Base-by-base conservation (phyloP, 768 basidiomycete species). In the Boletus fagicola region DNA sequence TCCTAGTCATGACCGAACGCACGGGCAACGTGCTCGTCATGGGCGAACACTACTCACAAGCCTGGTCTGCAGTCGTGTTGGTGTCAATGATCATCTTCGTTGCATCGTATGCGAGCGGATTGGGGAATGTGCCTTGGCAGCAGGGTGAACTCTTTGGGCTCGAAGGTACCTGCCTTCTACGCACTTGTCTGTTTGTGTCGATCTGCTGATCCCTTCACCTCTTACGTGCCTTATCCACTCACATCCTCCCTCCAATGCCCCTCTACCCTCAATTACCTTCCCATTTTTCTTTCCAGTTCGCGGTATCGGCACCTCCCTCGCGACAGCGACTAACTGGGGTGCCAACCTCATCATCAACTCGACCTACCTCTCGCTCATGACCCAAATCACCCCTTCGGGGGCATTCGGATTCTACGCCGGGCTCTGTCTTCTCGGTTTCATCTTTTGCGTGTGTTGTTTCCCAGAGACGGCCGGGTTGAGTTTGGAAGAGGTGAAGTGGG, bases 101-200 rank as follows among this genome's bases (percentile, higher is more conserved):
- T 22, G 87, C 87, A 1, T 86, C 86, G 11, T 94, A 93, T 65
- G 92, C 89, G 0, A 87, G 82, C 3, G 87, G 90, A 5, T 73
- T 91, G 16, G 90, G 90, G 0, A 89, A 90, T 64, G 84, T 91
- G 2, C 91, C 91, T 0, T 92, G 91, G 91, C 89, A 91, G 65
- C 91, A 92, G 69, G 90, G 89, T 44, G 91, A 92, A 67, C 78
- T 94, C 12, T 93, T 93, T 73, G 77, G 80, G 18, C 49, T 50
- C 18, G 49, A 50, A 50, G 49, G 49, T 50, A 38, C 49, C n/a
- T 50, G 0, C 16, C 22, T 16, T 18, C 10, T 26, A 9, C 31
- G 4, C 7, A 24, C 33, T 49, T 22, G 7, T 15, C 26, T 33
- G 5, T 24, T 16, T 11, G 31, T 15, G 48, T 49, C 5, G 9